Evolutionary conservation across 257 asterid genomes (phyloP), one percentile per base, ranked within the genome.

Genomic region (Capsicum chinense): DNA sequence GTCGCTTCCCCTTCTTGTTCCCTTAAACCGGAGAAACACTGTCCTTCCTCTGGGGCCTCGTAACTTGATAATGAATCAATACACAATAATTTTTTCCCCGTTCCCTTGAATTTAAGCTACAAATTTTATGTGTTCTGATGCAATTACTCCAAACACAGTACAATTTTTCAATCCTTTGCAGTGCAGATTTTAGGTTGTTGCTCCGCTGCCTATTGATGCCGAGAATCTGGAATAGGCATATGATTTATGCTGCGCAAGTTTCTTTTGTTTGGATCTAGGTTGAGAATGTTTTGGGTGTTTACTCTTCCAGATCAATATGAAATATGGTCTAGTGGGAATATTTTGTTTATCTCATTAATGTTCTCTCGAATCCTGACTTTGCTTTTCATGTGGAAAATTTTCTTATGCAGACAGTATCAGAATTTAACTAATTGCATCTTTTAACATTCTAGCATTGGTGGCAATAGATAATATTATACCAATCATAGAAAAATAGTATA

Each of bases 151-250:
- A 15, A 15, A 37, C 26, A 68, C 52, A 52, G 14, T 37, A 5
- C 15, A 37, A 14, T 14, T 37, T 37, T 39, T 68, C 54, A 68
- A 68, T 15, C 26, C 54, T 68, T 37, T 15, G 54, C 39, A 15
- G 4, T 39, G 78, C 78, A 68, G 54, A 68, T 54, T 39, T 68
- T 7, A 37, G 54, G 54, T 68, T 37, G 26, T 68, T 39, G 54
- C 54, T 68, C 78, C 78, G 78, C 54, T 39, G 78, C 78, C 78
- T 68, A 68, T 54, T 68, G 78, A 68, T 68, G 78, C 78, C 78
- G 26, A 68, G 50, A 68, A 3, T 68, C 39, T 15, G 54, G 54
- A 68, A 15, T 15, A 68, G 78, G 78, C 78, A 68, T 39, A 54
- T 68, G 54, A 68, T 68, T 68, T 68, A 37, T 10, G 78, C 78